Percentiles rank a stretch among this genome's conserved stretches.
phyloP scores from a whole-genome alignment of 2,329 filamentous ascomycete species.

The Xylaria multiplex region DNA sequence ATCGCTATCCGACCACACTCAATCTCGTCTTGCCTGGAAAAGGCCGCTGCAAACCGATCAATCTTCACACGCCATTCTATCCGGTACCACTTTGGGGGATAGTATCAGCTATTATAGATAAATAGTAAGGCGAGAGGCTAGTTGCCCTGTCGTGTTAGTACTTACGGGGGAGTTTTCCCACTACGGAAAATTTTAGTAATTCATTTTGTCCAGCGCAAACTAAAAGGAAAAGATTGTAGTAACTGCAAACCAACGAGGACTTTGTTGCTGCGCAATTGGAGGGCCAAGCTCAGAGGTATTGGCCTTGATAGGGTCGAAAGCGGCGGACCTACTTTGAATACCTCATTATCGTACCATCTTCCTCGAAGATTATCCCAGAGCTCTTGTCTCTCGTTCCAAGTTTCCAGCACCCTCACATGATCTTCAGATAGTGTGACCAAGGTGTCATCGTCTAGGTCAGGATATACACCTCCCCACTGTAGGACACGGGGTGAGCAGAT shows the following conservation, averaged over 20 bases:
- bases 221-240: background rate
- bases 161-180: conserved; percentile 19
- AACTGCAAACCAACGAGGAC: background rate
- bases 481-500: background rate
- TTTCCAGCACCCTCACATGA: background rate
- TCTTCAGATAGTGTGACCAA: background rate
- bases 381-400: conserved; percentile 9
- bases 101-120: conserved; percentile 6
- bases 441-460: background rate
- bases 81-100: background rate
- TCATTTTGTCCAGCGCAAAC: background rate
- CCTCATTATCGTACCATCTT: conserved; percentile 13
- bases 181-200: conserved; percentile 1
- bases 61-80: background rate
- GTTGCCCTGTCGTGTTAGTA: background rate
- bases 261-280: background rate
- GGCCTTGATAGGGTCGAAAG: no score
- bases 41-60: background rate
- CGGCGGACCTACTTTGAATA: conserved; percentile 7
- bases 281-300: background rate
- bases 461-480: background rate
- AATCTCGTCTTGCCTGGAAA: conserved; percentile 6
- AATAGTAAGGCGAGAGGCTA: background rate
- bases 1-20: conserved; percentile 2
- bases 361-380: background rate